Percentiles rank a stretch among this genome's conserved stretches.
These are phyloP conservation scores for Ustilago loliicola DNA, from an alignment of 1,284 basidiomycete species.

Conservation along the genomic window DNA sequence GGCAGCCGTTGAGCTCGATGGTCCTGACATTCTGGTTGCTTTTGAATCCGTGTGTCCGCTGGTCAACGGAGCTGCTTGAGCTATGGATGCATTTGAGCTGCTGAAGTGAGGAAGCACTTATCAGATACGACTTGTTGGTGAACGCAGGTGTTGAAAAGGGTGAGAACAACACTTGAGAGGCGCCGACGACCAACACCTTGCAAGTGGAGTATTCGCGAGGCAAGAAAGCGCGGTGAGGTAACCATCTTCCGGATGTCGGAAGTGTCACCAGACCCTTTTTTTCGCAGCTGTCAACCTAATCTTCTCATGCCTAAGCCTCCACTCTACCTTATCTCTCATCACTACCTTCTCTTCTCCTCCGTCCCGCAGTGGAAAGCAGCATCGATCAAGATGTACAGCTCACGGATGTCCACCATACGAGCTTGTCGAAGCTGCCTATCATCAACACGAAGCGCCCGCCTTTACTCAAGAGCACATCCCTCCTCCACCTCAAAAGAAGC, in stretches of 20 bases:
- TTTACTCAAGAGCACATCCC: slow-evolving; percentile 1
- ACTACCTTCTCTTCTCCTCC: background rate
- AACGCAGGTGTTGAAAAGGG: background rate
- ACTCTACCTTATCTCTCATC: background rate
- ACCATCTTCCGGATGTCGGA: background rate
- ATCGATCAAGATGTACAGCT: background rate
- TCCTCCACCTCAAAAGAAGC: slow-evolving; percentile 12
- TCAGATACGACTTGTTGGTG: too few species aligned
- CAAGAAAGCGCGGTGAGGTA: background rate
- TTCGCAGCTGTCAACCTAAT: slow-evolving; percentile 1
- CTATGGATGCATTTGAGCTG: background rate
- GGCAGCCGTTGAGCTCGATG: background rate
- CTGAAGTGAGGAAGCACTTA: background rate
- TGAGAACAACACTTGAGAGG: slow-evolving; percentile 5
- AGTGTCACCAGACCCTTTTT: slow-evolving; percentile 5
- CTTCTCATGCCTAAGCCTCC: slow-evolving; percentile 4
- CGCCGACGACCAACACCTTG: background rate
- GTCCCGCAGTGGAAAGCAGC: background rate
- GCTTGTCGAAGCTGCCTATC: background rate
- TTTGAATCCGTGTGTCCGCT: background rate
- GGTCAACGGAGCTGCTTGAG: background rate
- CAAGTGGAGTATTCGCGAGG: too few species aligned
- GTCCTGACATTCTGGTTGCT: background rate
- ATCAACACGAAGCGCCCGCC: background rate
- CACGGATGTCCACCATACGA: background rate